These are phyloP conservation scores for Leucosporidium creatinivorum DNA, from an alignment of 768 basidiomycete species.

Conservation along the genomic window DNA sequence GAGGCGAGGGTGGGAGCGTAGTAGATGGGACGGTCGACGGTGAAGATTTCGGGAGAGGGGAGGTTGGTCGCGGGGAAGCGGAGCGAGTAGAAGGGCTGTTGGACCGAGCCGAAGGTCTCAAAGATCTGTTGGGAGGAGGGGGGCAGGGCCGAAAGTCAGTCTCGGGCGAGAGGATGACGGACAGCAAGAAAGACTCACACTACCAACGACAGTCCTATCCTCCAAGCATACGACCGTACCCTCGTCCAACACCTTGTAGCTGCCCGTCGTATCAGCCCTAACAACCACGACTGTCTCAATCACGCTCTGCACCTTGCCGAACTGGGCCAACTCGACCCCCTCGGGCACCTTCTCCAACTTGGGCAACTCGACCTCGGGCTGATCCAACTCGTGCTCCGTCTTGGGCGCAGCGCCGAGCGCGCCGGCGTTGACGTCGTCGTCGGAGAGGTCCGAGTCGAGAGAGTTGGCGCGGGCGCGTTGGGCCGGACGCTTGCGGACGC, in stretches of 20 bases:
- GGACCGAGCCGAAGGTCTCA: conserved; percentile 92
- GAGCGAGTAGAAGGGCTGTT: conserved; percentile 81
- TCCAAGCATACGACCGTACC: conserved; percentile 86
- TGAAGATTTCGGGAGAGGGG: conserved; percentile 34
- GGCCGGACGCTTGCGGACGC: not conserved
- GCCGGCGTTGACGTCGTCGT: conserved; percentile 23
- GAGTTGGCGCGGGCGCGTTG: not conserved
- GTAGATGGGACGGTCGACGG: conserved; percentile 52
- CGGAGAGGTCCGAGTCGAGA: conserved; percentile 11
- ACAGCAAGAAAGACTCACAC: conserved; percentile 52
- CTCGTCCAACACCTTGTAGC: conserved; percentile 66
- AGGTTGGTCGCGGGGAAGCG: conserved; percentile 51
- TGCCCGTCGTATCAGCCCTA: conserved; percentile 53
- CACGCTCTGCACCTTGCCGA: conserved; percentile 71
- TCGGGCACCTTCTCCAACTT: conserved; percentile 56
- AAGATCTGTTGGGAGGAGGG: conserved; percentile 54
- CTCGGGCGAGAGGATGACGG: conserved; percentile 16
- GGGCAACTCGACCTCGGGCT: conserved; percentile 46
- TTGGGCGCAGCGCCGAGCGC: conserved; percentile 16
- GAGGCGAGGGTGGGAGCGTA: conserved; percentile 70
- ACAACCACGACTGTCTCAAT: conserved; percentile 67
- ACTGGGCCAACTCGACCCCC: conserved; percentile 62
- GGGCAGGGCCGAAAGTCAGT: not conserved
- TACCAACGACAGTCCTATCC: conserved; percentile 81
- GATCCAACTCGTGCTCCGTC: conserved; percentile 47